phyloP scores from a whole-genome alignment of 768 basidiomycete species.

The Calvatia gigantea region DNA sequence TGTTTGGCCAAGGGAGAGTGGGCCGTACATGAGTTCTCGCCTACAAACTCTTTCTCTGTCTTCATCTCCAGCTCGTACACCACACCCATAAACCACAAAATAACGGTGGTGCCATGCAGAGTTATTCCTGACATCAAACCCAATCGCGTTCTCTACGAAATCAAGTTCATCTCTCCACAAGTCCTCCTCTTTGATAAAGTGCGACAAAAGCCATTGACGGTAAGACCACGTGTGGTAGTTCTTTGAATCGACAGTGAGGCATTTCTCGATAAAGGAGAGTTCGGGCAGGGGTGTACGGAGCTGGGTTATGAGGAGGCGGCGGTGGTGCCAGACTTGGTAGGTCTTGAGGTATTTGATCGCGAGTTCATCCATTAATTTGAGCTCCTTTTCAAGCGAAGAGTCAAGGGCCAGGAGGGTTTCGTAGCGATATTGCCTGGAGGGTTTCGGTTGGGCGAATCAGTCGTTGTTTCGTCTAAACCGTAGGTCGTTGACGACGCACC shows the following conservation, averaged over 20 bases:
- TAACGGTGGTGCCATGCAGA: slow-evolving; percentile 97
- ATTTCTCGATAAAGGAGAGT: slow-evolving; percentile 73
- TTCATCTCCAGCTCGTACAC: slow-evolving; percentile 57
- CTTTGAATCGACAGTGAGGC: slow-evolving; percentile 78
- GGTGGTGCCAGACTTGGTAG: slow-evolving; percentile 98
- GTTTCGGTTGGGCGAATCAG: not conserved
- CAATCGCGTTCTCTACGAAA: slow-evolving; percentile 67
- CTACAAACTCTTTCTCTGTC: slow-evolving; percentile 56
- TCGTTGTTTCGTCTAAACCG: not conserved
- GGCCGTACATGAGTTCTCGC: slow-evolving; percentile 73
- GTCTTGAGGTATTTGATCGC: slow-evolving; percentile 85
- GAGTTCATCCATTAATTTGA: slow-evolving; percentile 83
- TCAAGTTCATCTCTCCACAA: slow-evolving; percentile 75
- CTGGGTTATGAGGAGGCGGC: slow-evolving; percentile 66
- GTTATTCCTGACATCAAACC: slow-evolving; percentile 86
- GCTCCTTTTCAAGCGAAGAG: slow-evolving; percentile 69
- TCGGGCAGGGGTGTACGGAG: slow-evolving; percentile 58
- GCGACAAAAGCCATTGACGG: slow-evolving; percentile 89
- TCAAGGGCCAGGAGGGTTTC: slow-evolving; percentile 73
- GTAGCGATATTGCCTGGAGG: slow-evolving; percentile 88
- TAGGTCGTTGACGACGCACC: slow-evolving; percentile 46
- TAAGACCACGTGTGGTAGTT: slow-evolving; percentile 99
- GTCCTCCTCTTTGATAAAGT: slow-evolving; percentile 67
- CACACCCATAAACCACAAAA: slow-evolving; percentile 77
- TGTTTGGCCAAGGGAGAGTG: not conserved